Percentiles rank a stretch among this genome's conserved stretches.
Evolutionary conservation across 2,329 filamentous ascomycete genomes (phyloP).

Genomic region (Aspergillus sp.): DNA sequence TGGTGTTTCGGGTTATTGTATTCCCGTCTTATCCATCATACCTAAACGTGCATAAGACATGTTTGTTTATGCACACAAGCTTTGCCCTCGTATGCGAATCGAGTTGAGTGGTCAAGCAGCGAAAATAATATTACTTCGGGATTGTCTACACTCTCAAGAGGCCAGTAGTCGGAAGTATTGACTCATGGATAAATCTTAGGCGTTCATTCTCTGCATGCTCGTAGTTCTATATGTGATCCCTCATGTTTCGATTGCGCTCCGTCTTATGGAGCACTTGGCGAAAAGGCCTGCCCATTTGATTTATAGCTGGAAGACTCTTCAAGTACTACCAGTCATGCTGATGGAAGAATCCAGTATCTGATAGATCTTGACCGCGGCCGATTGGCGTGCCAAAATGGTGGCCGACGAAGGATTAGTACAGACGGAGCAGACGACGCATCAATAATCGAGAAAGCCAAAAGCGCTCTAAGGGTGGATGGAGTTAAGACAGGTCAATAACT

Average conservation of each 20-base stretch:
- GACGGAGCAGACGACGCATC: not conserved
- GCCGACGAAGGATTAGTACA: not conserved
- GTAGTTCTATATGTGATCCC: not conserved
- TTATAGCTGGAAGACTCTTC: not conserved
- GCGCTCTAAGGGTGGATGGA: not conserved
- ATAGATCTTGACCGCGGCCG: not conserved
- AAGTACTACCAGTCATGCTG: not conserved
- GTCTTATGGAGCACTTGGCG: not conserved
- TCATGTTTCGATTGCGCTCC: not conserved
- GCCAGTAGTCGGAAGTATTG: too few species aligned
- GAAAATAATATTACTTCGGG: not conserved
- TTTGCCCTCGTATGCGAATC: not conserved
- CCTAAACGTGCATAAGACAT: not conserved
- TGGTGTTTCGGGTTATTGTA: conserved; percentile 7
- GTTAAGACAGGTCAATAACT: conserved; percentile 2
- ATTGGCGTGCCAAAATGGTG: not conserved
- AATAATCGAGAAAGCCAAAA: not conserved
- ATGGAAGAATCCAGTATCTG: not conserved
- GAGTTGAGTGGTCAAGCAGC: not conserved
- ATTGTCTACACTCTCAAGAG: not conserved
- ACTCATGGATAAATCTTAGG: not conserved
- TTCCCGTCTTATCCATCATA: conserved; percentile 1
- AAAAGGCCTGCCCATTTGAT: not conserved
- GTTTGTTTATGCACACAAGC: not conserved
- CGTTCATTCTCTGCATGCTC: not conserved